Conservation (phyloP, 2,329 filamentous ascomycete species). For the Penicillium sp. region DNA sequence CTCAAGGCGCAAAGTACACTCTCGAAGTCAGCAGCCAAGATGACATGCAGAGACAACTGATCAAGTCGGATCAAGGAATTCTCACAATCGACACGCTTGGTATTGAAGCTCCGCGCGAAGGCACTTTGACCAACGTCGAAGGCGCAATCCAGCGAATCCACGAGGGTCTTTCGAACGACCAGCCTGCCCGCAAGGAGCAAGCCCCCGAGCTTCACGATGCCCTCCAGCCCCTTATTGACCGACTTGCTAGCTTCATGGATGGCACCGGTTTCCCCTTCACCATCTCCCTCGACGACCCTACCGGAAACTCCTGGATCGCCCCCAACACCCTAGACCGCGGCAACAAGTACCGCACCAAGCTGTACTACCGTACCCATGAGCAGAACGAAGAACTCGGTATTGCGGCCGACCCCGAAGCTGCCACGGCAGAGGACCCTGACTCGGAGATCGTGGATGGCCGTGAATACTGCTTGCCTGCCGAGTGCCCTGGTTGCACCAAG, state of each 20-base stretch:
- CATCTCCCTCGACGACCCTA: conserved; percentile 83
- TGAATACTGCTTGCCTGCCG: conserved; percentile 89
- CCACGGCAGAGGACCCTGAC: conserved; percentile 51
- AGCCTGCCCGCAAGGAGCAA: conserved; percentile 78
- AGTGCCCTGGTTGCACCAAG: conserved; percentile 87
- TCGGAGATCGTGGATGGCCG: conserved; percentile 90
- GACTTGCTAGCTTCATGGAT: conserved; percentile 75
- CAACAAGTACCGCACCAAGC: conserved; percentile 86
- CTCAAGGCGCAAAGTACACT: conserved; percentile 82
- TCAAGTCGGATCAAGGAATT: conserved; percentile 86
- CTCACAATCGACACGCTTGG: conserved; percentile 91
- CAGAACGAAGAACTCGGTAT: conserved; percentile 89
- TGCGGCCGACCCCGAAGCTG: conserved; percentile 50
- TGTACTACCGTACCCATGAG: conserved; percentile 79
- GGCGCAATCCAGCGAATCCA: conserved; percentile 79
- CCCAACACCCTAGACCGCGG: conserved; percentile 75
- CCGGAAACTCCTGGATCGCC: conserved; percentile 96
- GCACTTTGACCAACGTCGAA: conserved; percentile 92
- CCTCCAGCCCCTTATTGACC: conserved; percentile 74
- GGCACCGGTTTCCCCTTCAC: conserved; percentile 85
- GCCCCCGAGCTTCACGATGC: conserved; percentile 79
- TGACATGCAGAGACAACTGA: conserved; percentile 84
- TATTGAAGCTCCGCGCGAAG: conserved; percentile 87
- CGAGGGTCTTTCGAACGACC: conserved; percentile 78
- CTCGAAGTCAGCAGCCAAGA: conserved; percentile 72